Conservation (phyloP, 306 rosid genomes). For the Prunus fruticosa region DNA sequence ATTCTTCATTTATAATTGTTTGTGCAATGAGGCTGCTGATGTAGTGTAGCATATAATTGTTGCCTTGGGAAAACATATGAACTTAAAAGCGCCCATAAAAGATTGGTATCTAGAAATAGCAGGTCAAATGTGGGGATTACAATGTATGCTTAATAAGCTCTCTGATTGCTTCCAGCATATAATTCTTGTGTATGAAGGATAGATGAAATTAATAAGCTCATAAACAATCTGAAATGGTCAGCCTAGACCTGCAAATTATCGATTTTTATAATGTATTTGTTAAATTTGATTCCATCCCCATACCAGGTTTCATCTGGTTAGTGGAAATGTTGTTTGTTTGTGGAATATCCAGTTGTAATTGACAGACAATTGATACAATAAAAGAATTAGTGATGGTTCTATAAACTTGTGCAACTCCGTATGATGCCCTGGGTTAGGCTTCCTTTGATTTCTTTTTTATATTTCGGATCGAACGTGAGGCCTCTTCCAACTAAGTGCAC, state of each 20-base stretch:
- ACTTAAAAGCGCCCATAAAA: background rate
- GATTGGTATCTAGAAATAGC: background rate
- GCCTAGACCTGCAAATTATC: background rate
- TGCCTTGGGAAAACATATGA: background rate
- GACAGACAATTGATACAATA: background rate
- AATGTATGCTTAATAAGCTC: background rate
- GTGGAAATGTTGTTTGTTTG: background rate
- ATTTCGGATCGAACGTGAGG: too few relatives aligned
- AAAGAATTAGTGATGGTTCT: background rate
- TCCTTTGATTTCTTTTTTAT: background rate
- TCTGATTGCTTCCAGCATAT: background rate
- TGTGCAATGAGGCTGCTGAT: slow-evolving; percentile 2
- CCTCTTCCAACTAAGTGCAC: too few relatives aligned
- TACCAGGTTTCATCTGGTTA: background rate
- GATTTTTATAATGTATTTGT: background rate
- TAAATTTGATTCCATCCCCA: background rate
- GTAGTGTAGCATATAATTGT: slow-evolving; percentile 13
- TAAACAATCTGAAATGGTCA: background rate
- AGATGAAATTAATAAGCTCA: background rate
- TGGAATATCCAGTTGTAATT: background rate
- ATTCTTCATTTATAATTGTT: background rate
- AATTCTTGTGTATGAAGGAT: slow-evolving; percentile 4
- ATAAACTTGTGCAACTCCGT: background rate
- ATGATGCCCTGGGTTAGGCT: background rate
- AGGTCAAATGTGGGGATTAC: background rate